Base-by-base conservation (phyloP, 257 asterid genomes). In the Forsythia suspensa region DNA sequence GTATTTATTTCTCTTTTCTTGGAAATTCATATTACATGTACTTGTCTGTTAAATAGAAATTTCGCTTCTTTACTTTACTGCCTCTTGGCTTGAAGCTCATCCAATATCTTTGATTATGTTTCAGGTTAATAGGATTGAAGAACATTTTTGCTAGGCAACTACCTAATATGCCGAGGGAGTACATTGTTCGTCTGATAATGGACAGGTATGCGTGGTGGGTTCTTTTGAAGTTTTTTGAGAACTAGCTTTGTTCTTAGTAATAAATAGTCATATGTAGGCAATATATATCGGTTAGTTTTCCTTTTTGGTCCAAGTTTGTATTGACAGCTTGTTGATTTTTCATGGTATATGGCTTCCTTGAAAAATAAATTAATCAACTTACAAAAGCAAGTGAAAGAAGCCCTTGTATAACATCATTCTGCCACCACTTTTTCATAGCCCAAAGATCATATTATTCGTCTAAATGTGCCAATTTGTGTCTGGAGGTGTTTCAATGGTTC, bases 81-180 rank as follows among this genome's bases (percentile, higher is more conserved):
- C 65, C 34, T 75, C 55, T 29, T 44, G 38, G 59, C 67, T 71
- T 43, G 38, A 46, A 65, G 10, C 59, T 76, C 44, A 48, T 73
- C 68, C 73, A 44, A 21, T 65, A 36, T 70, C 80, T 68, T 80
- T 73, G 55, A 10, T 51, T 72, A 12, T 41, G 48, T 77, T 87
- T 69, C 90, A 96, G 99, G 99, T 86, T 96, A 87, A 85, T 96
- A 80, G 98, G 98, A 78, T 86, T 96, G 93, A 96, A 96, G 90
- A 94, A 94, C 77, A 96, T 96, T 68, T 96, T 96, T 83, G 95
- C 97, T 77, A 86, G 92, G 86, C 99, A 96, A 77, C 90, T 96
- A 21, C 99, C 99, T 29, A 96, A 96, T 88, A 96, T 96, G 99
- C 99, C 99, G 11, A 92, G 89, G 91, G 99, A 96, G 80, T 96